Percentiles rank a stretch among this genome's conserved stretches.
These are phyloP conservation scores for Phlebiopsis flavidoalba DNA, from an alignment of 768 basidiomycete genomes.

Conservation along the genomic window DNA sequence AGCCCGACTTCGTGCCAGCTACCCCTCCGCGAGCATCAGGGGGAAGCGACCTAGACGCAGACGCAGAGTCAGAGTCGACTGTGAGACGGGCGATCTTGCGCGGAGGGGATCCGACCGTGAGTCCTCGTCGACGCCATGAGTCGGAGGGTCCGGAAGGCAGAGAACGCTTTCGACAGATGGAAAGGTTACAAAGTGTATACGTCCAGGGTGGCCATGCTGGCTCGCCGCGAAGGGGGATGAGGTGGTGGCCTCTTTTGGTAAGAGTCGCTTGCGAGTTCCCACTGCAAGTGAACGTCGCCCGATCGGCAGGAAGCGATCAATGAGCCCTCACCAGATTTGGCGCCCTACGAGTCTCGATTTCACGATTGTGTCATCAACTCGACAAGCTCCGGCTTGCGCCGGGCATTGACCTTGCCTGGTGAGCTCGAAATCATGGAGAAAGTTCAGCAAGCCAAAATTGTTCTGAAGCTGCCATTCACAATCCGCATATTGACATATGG, in stretches of 20 bases:
- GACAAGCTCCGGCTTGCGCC: too few species aligned
- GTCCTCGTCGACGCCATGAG: constrained; percentile 27
- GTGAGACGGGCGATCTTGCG: constrained; percentile 66
- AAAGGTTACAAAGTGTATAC: constrained; percentile 20
- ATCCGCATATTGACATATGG: too few species aligned
- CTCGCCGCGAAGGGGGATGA: neutral
- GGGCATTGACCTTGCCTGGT: too few species aligned
- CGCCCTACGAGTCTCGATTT: too few species aligned
- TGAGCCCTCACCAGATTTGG: neutral
- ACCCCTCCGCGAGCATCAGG: constrained; percentile 15
- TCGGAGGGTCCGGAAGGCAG: constrained; percentile 9
- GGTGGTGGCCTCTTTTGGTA: neutral
- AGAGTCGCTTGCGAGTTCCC: neutral
- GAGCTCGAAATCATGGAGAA: too few species aligned
- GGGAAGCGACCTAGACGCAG: constrained; percentile 48
- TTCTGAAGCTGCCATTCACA: too few species aligned
- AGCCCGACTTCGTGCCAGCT: constrained; percentile 21
- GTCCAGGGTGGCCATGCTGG: constrained; percentile 11
- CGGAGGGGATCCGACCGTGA: constrained; percentile 49
- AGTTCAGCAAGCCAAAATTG: too few species aligned
- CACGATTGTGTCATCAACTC: too few species aligned
- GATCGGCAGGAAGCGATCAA: neutral
- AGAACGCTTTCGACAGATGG: constrained; percentile 22
- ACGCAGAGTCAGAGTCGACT: constrained; percentile 62
- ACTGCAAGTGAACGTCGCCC: too few species aligned